These are phyloP conservation scores for Liquidambar formosana DNA, from an alignment of 164 flowering plant genomes.

Conservation along the genomic window DNA sequence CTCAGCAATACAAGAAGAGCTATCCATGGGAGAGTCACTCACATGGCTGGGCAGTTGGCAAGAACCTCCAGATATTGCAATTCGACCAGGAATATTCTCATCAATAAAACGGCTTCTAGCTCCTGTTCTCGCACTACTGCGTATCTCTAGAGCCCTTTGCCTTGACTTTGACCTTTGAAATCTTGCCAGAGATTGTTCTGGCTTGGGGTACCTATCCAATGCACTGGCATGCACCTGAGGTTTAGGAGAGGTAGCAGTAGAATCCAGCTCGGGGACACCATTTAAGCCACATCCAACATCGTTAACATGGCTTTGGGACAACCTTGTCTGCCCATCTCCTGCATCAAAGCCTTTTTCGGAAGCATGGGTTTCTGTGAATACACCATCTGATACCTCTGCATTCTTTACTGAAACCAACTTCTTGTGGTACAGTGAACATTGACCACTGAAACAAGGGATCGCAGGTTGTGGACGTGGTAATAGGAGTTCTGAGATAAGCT, in stretches of 20 bases:
- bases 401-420: conserved; percentile 25
- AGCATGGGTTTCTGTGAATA: conserved; percentile 24
- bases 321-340: conserved; percentile 20
- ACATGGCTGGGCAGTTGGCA: neutral
- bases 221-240: conserved; percentile 27
- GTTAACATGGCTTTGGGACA: conserved; percentile 16
- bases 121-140: conserved; percentile 58
- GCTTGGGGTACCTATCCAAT: conserved; percentile 15
- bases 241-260: conserved; percentile 38
- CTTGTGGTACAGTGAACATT: conserved; percentile 21
- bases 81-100: conserved; percentile 22
- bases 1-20: conserved; percentile 13
- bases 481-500: conserved; percentile 61
- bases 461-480: conserved; percentile 39
- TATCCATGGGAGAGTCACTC: conserved; percentile 5
- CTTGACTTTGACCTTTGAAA: conserved; percentile 83
- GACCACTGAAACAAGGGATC: conserved; percentile 28
- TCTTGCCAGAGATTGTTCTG: conserved; percentile 48
- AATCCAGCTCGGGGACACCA: conserved; percentile 16
- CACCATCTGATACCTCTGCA: conserved; percentile 21
- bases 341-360: conserved; percentile 24
- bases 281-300: conserved; percentile 16
- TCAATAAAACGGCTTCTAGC: conserved; percentile 16
- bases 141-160: conserved; percentile 81
- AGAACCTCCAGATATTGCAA: conserved; percentile 28